Conservation (phyloP, 805 yeast genomes). For the Wickerhamiella slavikovae region DNA sequence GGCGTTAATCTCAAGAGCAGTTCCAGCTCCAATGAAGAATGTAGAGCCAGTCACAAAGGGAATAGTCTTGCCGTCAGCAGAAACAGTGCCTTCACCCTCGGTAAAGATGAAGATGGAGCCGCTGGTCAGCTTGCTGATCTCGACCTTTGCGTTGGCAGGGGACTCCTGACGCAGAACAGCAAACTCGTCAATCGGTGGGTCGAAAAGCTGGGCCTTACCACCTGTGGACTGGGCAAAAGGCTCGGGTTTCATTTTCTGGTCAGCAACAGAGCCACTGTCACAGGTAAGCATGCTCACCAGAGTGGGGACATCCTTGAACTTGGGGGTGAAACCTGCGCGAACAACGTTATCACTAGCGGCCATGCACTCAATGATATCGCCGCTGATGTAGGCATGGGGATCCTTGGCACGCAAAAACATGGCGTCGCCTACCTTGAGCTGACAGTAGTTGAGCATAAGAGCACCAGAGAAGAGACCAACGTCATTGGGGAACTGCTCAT, state of each 20-base stretch:
- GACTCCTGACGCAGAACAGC: conserved; percentile 68
- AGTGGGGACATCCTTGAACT: conserved; percentile 84
- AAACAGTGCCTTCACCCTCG: conserved; percentile 50
- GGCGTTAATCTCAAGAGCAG: conserved; percentile 33
- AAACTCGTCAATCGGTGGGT: conserved; percentile 96
- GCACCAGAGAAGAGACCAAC: conserved; percentile 94
- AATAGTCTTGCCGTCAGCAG: conserved; percentile 22
- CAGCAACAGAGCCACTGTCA: conserved; percentile 69
- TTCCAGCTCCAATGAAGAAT: conserved; percentile 66
- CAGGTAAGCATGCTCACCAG: conserved; percentile 84
- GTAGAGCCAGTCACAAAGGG: conserved; percentile 52
- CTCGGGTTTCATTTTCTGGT: conserved; percentile 70
- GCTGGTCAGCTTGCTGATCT: conserved; percentile 46
- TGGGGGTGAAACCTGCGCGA: conserved; percentile 98
- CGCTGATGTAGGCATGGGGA: conserved; percentile 93
- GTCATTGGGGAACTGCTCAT: conserved; percentile 81
- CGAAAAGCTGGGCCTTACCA: conserved; percentile 30
- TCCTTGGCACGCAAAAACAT: conserved; percentile 92
- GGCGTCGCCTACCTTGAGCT: conserved; percentile 74
- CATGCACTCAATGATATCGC: conserved; percentile 98
- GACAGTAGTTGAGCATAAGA: conserved; percentile 72
- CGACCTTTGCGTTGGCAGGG: conserved; percentile 29
- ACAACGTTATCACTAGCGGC: conserved; percentile 98
- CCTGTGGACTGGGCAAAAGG: conserved; percentile 25
- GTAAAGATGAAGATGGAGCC: conserved; percentile 78